A percentile compares a stretch with the other conserved stretches of the same genome.
phyloP scores from a whole-genome alignment of 2,329 filamentous ascomycete genomes.

The Sporothrix schenckii region DNA sequence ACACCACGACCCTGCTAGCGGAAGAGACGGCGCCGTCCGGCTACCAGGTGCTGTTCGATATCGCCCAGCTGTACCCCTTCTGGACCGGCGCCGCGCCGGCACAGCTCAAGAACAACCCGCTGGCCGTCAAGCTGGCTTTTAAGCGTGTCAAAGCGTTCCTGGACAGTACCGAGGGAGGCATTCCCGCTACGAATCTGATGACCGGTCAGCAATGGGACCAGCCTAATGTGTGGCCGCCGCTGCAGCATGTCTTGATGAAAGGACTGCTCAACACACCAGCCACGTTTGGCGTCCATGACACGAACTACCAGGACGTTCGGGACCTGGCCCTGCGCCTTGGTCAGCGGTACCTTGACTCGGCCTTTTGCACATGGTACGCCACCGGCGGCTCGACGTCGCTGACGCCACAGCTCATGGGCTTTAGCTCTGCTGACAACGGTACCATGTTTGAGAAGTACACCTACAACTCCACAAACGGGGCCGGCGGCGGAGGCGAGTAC shows the following conservation, averaged over 20 bases:
- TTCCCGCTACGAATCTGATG: constrained; percentile 63
- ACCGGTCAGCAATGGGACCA: constrained; percentile 71
- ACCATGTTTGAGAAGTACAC: constrained; percentile 73
- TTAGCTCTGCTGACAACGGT: constrained; percentile 51
- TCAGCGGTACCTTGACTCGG: constrained; percentile 67
- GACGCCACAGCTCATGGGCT: constrained; percentile 54
- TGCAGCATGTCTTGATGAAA: constrained; percentile 66
- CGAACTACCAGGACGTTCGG: constrained; percentile 58
- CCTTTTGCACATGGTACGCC: constrained; percentile 71
- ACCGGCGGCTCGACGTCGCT: constrained; percentile 64
- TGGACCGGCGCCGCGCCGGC: constrained; percentile 67
- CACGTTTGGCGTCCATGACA: constrained; percentile 57
- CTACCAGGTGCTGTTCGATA: constrained; percentile 60
- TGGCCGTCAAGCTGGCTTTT: constrained; percentile 59
- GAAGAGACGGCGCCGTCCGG: constrained; percentile 54
- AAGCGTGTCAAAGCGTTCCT: constrained; percentile 58
- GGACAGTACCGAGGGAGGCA: constrained; percentile 56
- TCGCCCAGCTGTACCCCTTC: constrained; percentile 68
- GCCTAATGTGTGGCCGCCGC: constrained; percentile 70
- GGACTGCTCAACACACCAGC: constrained; percentile 63
- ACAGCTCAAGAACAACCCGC: constrained; percentile 60
- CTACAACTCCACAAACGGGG: constrained; percentile 61
- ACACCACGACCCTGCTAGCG: constrained; percentile 50
- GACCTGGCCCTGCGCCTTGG: constrained; percentile 60
- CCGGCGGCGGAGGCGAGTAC: constrained; percentile 69